Evolutionary conservation across 2,329 filamentous ascomycete genomes (phyloP), one percentile per base, ranked within the genome.

Genomic region (Lachnellula arida): DNA sequence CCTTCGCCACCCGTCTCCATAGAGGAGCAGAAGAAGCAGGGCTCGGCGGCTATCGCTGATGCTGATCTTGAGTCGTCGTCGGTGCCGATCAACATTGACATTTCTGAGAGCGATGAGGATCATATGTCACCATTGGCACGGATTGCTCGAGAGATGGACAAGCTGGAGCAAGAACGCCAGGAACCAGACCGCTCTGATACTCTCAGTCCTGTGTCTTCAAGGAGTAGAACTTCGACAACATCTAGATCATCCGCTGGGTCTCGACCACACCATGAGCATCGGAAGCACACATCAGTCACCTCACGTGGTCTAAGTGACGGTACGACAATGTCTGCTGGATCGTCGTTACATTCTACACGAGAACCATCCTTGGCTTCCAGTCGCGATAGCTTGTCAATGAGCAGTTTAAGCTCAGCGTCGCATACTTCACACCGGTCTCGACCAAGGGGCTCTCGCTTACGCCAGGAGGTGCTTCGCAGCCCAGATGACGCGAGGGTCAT

Each of bases 1-100:
- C 88, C 91, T 0, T 91, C 88, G 1, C 89, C 91, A 12, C 89
- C 91, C 1, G 89, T 92, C 42, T 92, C 88, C 0, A 81, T 91
- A 23, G 87, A 91, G 65, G 86, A 91, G 65, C 81, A 84, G 56
- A 78, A 76, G 53, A 80, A 84, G 54, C 61, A 66, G 42, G 53
- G 59, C 48, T 60, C 64, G 28, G 57, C 58, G 53, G 19, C 61
- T 57, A 51, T 56, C 39, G 42, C 47, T 17, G 43, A 44, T 47
- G 56, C 46, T 2, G 63, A 63, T 15, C 74, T 75, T 11, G 28
- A 32, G 28, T 32, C 28, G 17, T 77, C 78, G 49, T 79, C 79
- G 14, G 77, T 82, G 34, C 79, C 79, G 5, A 73, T 85, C 53
- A 82, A 84, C 57, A 74, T 79, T 49, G 77, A 79, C 32, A 73